Evolutionary conservation across 306 rosid species (phyloP), one percentile per base, ranked within the genome.

Genomic region (Dryas alaskensis): DNA sequence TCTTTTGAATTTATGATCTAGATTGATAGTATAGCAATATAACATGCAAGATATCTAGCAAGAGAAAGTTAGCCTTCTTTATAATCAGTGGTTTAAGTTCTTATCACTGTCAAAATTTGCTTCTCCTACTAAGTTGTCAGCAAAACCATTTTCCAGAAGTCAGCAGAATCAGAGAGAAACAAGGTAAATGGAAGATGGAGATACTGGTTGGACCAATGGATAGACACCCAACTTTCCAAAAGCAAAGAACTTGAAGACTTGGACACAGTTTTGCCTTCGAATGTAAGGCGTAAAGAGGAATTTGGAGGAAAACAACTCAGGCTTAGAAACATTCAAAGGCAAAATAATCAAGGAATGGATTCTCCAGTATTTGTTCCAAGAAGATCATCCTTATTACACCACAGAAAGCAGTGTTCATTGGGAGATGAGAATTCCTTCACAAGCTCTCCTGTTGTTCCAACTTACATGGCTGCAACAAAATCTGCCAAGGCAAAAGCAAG

Each of bases 381-480:
- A 85, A 86, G 70, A 51, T 61, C 71, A n/a, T 75, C 71, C 45
- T n/a, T 43, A 31, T 31, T 31, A 12, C 77, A 78, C 78, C 90
- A 89, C 61, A 84, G 80, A 60, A 89, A 83, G 69, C 90, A 85
- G 59, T 62, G 75, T 78, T 89, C 94, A 67, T n/a, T 85, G 51
- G 98, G 87, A 50, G 90, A 84, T 42, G 86, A 82, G 45, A 79
- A 67, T 62, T 86, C 91, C 60, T 82, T 83, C 25, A 61, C 92
- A 80, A 84, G 84, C 83, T 84, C 92, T 60, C 96, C 96, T 14
- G 43, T 63, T 64, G 84, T 88, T 60, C 99, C 99, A 0, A 76
- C 99, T 62, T 94, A 94, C 84, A 94, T 94, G 98, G 98, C 97
- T 9, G 90, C 95, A 44, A 94, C 98, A 5, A 97, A 92, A 83